These are phyloP conservation scores for Phytophthora pinifolia DNA, from an alignment of 352 stramenopile species.

Conservation along the genomic window DNA sequence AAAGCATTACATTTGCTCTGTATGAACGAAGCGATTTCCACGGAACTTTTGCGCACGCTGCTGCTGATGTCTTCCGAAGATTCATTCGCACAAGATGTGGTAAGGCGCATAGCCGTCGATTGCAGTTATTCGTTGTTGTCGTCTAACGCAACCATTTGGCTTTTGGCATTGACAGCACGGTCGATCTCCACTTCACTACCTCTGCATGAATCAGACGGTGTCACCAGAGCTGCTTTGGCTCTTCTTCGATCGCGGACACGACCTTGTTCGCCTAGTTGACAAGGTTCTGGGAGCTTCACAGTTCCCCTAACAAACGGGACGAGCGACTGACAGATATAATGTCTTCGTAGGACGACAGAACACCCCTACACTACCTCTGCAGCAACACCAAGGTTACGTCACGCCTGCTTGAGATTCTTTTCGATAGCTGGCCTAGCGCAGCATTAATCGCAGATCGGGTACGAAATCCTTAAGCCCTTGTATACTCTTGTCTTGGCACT, in stretches of 20 bases:
- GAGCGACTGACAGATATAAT: neutral
- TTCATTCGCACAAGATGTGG: conserved; percentile 49
- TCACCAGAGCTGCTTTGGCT: conserved; percentile 66
- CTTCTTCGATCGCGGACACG: conserved; percentile 62
- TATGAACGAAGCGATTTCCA: conserved; percentile 52
- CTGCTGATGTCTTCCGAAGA: conserved; percentile 47
- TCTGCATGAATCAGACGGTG: conserved; percentile 62
- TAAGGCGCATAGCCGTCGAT: conserved; percentile 30
- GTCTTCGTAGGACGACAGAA: conserved; percentile 46
- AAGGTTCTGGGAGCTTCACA: conserved; percentile 27
- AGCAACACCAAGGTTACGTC: conserved; percentile 49
- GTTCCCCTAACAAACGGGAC: neutral
- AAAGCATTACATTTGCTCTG: conserved; percentile 67
- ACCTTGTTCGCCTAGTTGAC: conserved; percentile 56
- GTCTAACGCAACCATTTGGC: neutral
- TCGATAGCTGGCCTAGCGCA: conserved; percentile 63
- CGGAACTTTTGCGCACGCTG: conserved; percentile 36
- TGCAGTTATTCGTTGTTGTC: neutral
- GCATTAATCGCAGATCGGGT: conserved; percentile 56
- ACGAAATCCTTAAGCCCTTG: conserved; percentile 3
- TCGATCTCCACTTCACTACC: conserved; percentile 65
- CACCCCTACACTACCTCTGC: conserved; percentile 65
- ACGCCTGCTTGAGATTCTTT: conserved; percentile 64
- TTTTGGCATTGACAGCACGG: conserved; percentile 34
- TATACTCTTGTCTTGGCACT: neutral